phyloP scores from a whole-genome alignment of 345 rosid species.

The Moringa oleifera region DNA sequence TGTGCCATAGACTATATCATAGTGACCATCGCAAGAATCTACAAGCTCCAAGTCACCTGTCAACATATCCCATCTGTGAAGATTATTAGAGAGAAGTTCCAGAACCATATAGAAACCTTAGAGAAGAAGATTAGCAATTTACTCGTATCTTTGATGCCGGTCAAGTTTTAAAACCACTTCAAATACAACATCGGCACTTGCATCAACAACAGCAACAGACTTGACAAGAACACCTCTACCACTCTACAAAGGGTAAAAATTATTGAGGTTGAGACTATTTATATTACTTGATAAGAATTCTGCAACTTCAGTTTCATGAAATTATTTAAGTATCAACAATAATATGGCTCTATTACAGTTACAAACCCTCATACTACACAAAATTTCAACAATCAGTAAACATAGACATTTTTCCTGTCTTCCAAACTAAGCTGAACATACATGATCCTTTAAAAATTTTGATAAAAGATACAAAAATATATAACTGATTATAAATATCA shows the following conservation, averaged over 20 bases:
- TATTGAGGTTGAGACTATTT: neutral
- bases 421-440: too few species aligned
- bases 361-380: neutral
- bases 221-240: slow-evolving; percentile 81
- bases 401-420: too few species aligned
- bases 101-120: slow-evolving; percentile 14
- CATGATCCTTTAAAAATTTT: too few species aligned
- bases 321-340: too few species aligned
- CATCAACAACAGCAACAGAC: slow-evolving; percentile 85
- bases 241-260: slow-evolving; percentile 32
- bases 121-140: slow-evolving; percentile 30
- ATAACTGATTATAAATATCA: too few species aligned
- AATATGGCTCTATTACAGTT: neutral
- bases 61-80: slow-evolving; percentile 91
- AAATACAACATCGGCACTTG: slow-evolving; percentile 78
- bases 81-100: slow-evolving; percentile 23
- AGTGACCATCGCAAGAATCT: slow-evolving; percentile 88
- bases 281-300: too few species aligned
- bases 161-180: slow-evolving; percentile 74
- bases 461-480: too few species aligned
- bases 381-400: too few species aligned
- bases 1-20: slow-evolving; percentile 78
- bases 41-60: slow-evolving; percentile 82
- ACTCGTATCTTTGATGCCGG: slow-evolving; percentile 83
- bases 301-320: neutral